A percentile compares a stretch with the other conserved stretches of the same genome.
Evolutionary conservation across 1,284 basidiomycete genomes (phyloP).

Genomic region (Irpex sp.): DNA sequence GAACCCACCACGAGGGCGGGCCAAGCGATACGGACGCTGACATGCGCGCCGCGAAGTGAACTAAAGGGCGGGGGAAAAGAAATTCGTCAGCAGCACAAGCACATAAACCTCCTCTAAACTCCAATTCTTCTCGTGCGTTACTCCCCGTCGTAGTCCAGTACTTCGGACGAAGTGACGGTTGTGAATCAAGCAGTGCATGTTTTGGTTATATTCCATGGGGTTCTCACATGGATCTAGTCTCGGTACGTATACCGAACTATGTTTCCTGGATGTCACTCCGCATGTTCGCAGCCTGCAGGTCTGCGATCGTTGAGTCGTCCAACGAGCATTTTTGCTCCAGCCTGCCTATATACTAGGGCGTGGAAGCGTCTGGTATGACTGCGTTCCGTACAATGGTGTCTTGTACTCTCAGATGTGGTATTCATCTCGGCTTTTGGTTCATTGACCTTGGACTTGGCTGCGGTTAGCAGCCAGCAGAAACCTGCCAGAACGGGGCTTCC

Average conservation of each 20-base stretch:
- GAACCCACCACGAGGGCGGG: neutral
- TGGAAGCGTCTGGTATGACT: no score
- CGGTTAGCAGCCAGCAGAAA: no score
- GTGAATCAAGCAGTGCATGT: neutral
- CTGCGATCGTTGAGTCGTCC: no score
- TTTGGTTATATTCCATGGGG: neutral
- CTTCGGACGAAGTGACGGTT: neutral
- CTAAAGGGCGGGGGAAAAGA: conserved; percentile 20
- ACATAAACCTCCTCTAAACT: conserved; percentile 4
- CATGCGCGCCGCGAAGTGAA: conserved; percentile 26
- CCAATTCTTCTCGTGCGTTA: conserved; percentile 5
- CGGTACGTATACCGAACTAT: neutral
- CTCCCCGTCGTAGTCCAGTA: neutral
- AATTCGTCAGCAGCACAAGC: neutral
- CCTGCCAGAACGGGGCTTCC: no score
- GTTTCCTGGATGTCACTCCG: neutral
- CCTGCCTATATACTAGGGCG: no score
- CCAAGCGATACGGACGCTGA: neutral
- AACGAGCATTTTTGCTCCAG: no score
- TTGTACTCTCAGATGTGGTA: no score
- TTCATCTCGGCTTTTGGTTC: no score
- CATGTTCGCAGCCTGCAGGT: no score
- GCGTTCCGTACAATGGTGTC: no score
- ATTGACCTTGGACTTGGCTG: no score
- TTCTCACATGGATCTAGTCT: neutral